Conservation (phyloP, 768 basidiomycete genomes). For the Cyathus striatus region DNA sequence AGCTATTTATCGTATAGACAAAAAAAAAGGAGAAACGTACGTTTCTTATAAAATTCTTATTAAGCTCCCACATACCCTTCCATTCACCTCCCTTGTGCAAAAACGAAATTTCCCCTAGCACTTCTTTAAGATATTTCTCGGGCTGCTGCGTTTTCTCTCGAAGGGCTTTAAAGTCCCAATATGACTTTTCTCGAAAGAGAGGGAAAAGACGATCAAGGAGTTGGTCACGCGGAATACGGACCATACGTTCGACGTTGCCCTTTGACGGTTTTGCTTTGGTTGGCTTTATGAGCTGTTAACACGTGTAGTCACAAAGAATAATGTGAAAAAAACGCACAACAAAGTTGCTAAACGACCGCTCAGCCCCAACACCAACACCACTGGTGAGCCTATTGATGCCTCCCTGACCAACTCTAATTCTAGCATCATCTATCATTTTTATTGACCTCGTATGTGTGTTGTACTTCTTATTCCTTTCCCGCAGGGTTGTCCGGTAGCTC, state of each 20-base stretch:
- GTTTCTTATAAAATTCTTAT: background rate
- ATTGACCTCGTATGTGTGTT: constrained; percentile 69
- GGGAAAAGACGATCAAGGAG: constrained; percentile 79
- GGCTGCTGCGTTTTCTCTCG: constrained; percentile 83
- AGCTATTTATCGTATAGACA: too few species aligned
- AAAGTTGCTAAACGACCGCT: constrained; percentile 56
- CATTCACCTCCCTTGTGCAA: constrained; percentile 72
- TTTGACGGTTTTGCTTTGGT: constrained; percentile 66
- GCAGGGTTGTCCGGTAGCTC: constrained; percentile 67
- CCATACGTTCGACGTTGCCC: constrained; percentile 80
- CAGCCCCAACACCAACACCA: constrained; percentile 56
- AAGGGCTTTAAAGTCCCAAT: constrained; percentile 75
- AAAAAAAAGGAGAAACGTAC: too few species aligned
- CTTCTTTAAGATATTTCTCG: constrained; percentile 82
- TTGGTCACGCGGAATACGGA: constrained; percentile 85
- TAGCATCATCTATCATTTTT: constrained; percentile 69
- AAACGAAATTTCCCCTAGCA: constrained; percentile 68
- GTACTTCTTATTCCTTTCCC: constrained; percentile 57
- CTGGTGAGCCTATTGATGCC: constrained; percentile 76
- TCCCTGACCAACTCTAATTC: constrained; percentile 62
- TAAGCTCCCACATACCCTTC: background rate
- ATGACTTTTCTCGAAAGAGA: constrained; percentile 72
- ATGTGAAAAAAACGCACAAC: constrained; percentile 39
- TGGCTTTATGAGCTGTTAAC: constrained; percentile 35
- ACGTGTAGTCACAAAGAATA: background rate